Evolutionary conservation across 108 stramenopile species (phyloP), one percentile per base, ranked within the genome.

Genomic region (Fragilaria crotonensis): DNA sequence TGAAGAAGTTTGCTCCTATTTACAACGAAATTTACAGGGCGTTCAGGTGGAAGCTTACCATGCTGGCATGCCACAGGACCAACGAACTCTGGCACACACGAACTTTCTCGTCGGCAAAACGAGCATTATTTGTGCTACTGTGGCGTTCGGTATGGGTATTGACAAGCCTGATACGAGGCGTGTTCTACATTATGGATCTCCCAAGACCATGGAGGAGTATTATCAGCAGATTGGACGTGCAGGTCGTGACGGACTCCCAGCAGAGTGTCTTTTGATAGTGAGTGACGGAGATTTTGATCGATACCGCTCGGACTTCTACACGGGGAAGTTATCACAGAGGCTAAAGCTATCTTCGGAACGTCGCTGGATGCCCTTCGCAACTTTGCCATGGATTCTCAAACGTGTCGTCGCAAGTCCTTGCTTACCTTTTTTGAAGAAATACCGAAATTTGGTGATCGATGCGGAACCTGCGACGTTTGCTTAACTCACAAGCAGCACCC

Each of bases 81-180:
- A 76, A 9, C 72, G 95, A 20, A 53, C 59, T 5, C 59, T 67
- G 4, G 77, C 81, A 7, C 95, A 97, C 61, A 63, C 52, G 14
- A 66, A 72, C 5, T 98, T 95, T 70, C 77, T 93, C 59, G 78
- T 79, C 2, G 95, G 95, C 5, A 68, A 62, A 45, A 78, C 71
- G 21, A 26, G 71, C 1, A 78, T 96, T 20, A 85, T 98, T 46
- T 94, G 96, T 17, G 97, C 96, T 0, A 98, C 98, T 0, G 79
- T 90, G 0, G 98, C 96, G 3, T 98, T 97, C 66, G 98, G 98
- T 9, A 94, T 99, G 94, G 98, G 98, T 2, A 97, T 99, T 63
- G 97, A 97, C 68, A 77, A 75, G 51, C 64, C 68, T 9, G 74
- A 80, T 44, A 75, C 60, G 14, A 73, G 96, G 20, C 68, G 76